These are phyloP conservation scores for Dacryopinax primogenitus DNA, from an alignment of 768 basidiomycete genomes.

Conservation along the genomic window DNA sequence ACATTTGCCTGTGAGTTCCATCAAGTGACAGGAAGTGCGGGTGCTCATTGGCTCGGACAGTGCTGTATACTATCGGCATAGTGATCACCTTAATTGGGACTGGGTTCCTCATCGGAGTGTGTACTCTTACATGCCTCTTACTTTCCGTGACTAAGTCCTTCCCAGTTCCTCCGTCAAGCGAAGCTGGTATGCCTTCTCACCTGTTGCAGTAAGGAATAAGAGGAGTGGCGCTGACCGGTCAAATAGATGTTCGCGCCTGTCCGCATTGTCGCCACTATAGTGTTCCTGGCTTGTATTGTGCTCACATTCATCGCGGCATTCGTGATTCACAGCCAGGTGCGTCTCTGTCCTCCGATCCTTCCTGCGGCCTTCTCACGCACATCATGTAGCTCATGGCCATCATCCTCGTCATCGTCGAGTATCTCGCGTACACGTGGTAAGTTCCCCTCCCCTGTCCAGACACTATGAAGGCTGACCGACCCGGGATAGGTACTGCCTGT, in stretches of 20 bases:
- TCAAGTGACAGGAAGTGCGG: slow-evolving; percentile 12
- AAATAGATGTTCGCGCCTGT: slow-evolving; percentile 88
- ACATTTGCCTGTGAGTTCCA: slow-evolving; percentile 59
- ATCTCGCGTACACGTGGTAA: slow-evolving; percentile 86
- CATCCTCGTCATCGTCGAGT: slow-evolving; percentile 88
- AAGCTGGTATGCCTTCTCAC: slow-evolving; percentile 46
- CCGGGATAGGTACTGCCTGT: slow-evolving; percentile 25
- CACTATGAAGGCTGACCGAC: not conserved
- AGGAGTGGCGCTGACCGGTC: not conserved
- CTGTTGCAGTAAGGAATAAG: not conserved
- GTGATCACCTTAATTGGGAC: slow-evolving; percentile 74
- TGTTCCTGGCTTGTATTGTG: slow-evolving; percentile 65
- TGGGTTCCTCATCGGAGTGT: slow-evolving; percentile 79
- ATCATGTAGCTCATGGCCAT: slow-evolving; percentile 12
- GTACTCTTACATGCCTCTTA: slow-evolving; percentile 24
- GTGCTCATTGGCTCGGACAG: slow-evolving; percentile 29
- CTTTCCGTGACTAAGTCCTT: slow-evolving; percentile 8
- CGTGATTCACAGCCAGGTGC: slow-evolving; percentile 48
- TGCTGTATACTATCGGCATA: slow-evolving; percentile 71
- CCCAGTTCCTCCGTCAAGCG: slow-evolving; percentile 62
- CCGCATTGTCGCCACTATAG: slow-evolving; percentile 64
- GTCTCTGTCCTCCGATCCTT: slow-evolving; percentile 26
- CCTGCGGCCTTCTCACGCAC: not conserved
- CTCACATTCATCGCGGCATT: slow-evolving; percentile 82
- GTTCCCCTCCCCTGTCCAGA: slow-evolving; percentile 25